Conservation (phyloP, 2,329 filamentous ascomycete genomes). For the Metarhizium guizhouense region DNA sequence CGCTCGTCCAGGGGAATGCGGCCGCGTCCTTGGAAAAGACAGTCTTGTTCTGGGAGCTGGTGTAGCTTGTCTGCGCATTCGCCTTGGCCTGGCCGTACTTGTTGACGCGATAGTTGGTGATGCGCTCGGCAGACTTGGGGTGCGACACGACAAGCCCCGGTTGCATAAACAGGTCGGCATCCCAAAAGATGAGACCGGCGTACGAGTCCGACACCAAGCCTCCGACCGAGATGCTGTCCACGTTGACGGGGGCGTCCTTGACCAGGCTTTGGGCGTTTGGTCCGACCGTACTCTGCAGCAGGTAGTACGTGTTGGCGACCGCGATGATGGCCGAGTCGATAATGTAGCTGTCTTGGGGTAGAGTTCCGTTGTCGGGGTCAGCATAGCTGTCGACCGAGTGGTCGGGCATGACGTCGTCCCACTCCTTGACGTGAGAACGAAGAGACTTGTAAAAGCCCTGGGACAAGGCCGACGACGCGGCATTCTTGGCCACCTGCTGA, state of each 20-base stretch:
- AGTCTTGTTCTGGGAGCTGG: constrained; percentile 30
- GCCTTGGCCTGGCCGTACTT: constrained; percentile 39
- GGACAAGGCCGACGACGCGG: constrained; percentile 34
- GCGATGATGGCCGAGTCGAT: constrained; percentile 43
- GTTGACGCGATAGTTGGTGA: constrained; percentile 17
- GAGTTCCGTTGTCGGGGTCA: constrained; percentile 38
- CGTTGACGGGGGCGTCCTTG: constrained; percentile 6
- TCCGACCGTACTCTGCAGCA: constrained; percentile 42
- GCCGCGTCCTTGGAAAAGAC: constrained; percentile 45
- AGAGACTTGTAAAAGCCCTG: constrained; percentile 48
- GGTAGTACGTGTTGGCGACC: constrained; percentile 45
- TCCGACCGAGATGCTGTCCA: constrained; percentile 16
- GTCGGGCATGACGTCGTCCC: constrained; percentile 50
- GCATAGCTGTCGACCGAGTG: constrained; percentile 56
- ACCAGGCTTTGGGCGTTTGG: constrained; percentile 33
- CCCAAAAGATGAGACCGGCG: constrained; percentile 21
- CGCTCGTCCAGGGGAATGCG: constrained; percentile 60
- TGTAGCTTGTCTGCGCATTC: constrained; percentile 3
- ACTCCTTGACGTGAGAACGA: constrained; percentile 49
- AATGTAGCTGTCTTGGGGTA: constrained; percentile 48
- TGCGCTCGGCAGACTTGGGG: constrained; percentile 16
- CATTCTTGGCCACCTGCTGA: constrained; percentile 42
- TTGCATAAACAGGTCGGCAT: constrained; percentile 20
- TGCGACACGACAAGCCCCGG: constrained; percentile 17
- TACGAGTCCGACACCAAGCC: constrained; percentile 20